Conservation (phyloP, 345 rosid species). For the Hypericum perforatum region DNA sequence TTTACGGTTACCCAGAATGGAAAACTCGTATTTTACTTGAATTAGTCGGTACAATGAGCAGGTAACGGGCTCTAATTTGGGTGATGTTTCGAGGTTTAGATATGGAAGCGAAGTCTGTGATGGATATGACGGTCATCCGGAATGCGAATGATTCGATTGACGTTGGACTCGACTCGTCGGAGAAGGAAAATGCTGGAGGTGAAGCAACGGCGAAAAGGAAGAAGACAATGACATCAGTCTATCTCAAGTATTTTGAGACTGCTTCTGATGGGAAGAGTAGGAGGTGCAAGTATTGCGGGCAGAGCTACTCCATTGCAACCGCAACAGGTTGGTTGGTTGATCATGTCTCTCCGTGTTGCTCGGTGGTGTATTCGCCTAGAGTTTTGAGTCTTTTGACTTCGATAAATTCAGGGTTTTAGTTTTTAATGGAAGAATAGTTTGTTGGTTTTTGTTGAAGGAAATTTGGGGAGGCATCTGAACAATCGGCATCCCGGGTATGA, state of each 20-base stretch:
- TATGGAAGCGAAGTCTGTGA: slow-evolving; percentile 61
- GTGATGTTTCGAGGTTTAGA: slow-evolving; percentile 38
- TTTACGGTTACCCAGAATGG: too few relatives aligned
- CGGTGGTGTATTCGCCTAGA: too few relatives aligned
- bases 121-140: slow-evolving; percentile 63
- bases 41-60: too few relatives aligned
- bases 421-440: slow-evolving; percentile 7
- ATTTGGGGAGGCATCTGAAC: slow-evolving; percentile 81
- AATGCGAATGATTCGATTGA: slow-evolving; percentile 42
- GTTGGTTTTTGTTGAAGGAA: slow-evolving; percentile 36
- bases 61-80: neutral
- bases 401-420: neutral
- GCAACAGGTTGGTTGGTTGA: slow-evolving; percentile 62
- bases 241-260: slow-evolving; percentile 80
- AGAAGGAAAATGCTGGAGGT: slow-evolving; percentile 31
- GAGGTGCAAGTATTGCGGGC: slow-evolving; percentile 89
- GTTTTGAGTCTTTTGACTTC: too few relatives aligned
- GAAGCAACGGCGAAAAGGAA: slow-evolving; percentile 55
- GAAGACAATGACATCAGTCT: slow-evolving; percentile 96
- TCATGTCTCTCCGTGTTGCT: too few relatives aligned
- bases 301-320: slow-evolving; percentile 84
- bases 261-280: slow-evolving; percentile 78
- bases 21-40: too few relatives aligned
- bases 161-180: slow-evolving; percentile 67
- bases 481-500: slow-evolving; percentile 95